These are phyloP conservation scores for Leptographium flavum DNA, from an alignment of 2,329 filamentous ascomycete species.

Conservation along the genomic window DNA sequence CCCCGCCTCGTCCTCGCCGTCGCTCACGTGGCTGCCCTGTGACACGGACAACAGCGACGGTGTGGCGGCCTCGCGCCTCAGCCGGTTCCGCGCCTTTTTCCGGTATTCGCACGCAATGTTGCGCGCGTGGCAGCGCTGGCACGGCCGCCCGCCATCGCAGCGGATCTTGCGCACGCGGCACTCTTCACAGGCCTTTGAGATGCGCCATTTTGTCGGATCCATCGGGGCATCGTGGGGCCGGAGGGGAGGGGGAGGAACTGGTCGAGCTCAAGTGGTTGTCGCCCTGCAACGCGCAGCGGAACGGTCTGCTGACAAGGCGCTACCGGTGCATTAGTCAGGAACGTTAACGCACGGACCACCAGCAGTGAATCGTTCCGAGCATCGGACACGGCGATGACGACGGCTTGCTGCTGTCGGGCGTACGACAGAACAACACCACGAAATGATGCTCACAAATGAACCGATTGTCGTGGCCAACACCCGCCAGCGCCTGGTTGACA, in stretches of 20 bases:
- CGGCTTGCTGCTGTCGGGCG: too few relatives aligned
- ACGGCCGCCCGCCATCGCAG: conserved; percentile 10
- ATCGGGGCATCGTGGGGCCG: not conserved
- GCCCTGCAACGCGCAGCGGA: too few relatives aligned
- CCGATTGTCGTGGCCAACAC: conserved; percentile 7
- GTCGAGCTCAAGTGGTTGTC: too few relatives aligned
- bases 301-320: too few relatives aligned
- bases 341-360: too few relatives aligned
- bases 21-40: not conserved
- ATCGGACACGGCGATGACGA: too few relatives aligned
- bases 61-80: conserved; percentile 1
- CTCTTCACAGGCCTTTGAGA: conserved; percentile 11
- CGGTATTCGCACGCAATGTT: conserved; percentile 10
- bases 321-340: too few relatives aligned
- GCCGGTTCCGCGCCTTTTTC: conserved; percentile 10
- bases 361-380: too few relatives aligned
- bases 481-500: conserved; percentile 3
- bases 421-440: not conserved
- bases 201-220: conserved; percentile 9
- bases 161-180: conserved; percentile 10
- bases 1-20: not conserved
- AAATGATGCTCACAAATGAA: not conserved
- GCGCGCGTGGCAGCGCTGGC: conserved; percentile 8
- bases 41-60: not conserved
- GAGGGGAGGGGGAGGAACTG: too few relatives aligned